phyloP scores from a whole-genome alignment of 805 yeast genomes.

The Candida dendrica region DNA sequence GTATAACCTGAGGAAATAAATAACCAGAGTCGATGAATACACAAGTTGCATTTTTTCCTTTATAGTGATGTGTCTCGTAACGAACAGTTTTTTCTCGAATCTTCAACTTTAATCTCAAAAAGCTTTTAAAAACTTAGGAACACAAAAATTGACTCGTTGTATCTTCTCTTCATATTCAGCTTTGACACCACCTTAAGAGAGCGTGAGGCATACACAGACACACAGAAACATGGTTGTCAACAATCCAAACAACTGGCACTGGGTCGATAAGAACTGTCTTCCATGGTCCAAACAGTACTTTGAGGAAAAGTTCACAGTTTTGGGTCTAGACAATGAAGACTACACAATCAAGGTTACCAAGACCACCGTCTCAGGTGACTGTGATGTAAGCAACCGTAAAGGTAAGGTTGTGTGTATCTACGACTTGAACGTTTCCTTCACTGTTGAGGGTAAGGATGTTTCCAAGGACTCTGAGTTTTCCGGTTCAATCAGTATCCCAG shows the following conservation, averaged over 20 bases:
- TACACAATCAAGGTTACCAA: slow-evolving; percentile 27
- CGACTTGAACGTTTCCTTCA: slow-evolving; percentile 51
- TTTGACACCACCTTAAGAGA: too few species aligned
- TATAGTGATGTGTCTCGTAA: not conserved
- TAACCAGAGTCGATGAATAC: not conserved
- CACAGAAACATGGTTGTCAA: slow-evolving; percentile 49
- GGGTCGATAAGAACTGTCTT: slow-evolving; percentile 64
- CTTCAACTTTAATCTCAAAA: not conserved
- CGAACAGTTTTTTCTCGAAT: not conserved
- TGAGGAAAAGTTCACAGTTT: slow-evolving; percentile 25
- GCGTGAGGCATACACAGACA: not conserved
- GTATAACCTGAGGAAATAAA: not conserved
- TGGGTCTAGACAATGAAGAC: slow-evolving; percentile 15
- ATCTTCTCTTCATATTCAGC: too few species aligned
- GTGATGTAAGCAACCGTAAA: slow-evolving; percentile 79
- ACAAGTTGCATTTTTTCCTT: too few species aligned
- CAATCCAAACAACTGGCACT: slow-evolving; percentile 73
- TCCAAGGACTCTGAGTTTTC: slow-evolving; percentile 24
- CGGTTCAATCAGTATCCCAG: slow-evolving; percentile 49
- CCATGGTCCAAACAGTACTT: slow-evolving; percentile 56
- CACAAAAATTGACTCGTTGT: too few species aligned
- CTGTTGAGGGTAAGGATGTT: slow-evolving; percentile 31
- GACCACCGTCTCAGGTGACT: slow-evolving; percentile 56
- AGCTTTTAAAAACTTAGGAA: too few species aligned
- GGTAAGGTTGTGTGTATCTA: slow-evolving; percentile 73